A percentile compares a stretch with the other conserved stretches of the same genome.
Evolutionary conservation across 306 rosid genomes (phyloP).

Genomic region (Corylus americana): DNA sequence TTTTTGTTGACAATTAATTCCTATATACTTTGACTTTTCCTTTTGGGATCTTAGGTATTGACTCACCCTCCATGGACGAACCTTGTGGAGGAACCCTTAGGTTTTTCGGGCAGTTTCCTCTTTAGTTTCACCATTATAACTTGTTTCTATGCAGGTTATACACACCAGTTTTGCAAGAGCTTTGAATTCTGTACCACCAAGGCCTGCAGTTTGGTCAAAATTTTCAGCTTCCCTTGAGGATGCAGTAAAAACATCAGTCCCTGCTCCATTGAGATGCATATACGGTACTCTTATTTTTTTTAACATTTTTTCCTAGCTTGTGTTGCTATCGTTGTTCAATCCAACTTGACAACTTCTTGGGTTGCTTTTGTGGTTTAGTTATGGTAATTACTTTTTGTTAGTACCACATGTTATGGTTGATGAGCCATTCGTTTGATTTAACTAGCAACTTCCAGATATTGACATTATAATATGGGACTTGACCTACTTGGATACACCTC

Average conservation of each 20-base stretch:
- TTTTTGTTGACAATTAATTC: background rate
- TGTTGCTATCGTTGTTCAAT: conserved; percentile 2
- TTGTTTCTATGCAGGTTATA: conserved; percentile 45
- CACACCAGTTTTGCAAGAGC: conserved; percentile 43
- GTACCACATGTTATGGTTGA: background rate
- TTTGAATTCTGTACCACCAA: conserved; percentile 39
- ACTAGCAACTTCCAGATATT: background rate
- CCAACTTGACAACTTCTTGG: background rate
- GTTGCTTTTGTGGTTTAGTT: background rate
- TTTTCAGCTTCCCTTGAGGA: conserved; percentile 36
- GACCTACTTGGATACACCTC: background rate
- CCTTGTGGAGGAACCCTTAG: background rate
- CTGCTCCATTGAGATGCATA: conserved; percentile 43
- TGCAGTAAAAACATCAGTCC: conserved; percentile 31
- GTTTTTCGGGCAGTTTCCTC: conserved; percentile 4
- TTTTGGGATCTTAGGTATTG: background rate
- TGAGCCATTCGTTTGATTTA: background rate
- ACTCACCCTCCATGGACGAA: background rate
- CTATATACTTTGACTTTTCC: background rate
- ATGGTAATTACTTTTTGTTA: background rate
- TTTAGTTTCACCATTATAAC: conserved; percentile 11
- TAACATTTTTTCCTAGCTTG: conserved; percentile 16
- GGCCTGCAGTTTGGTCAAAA: conserved; percentile 39
- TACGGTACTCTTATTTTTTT: conserved; percentile 40
- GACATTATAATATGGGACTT: background rate